Base-by-base conservation (phyloP, 768 basidiomycete genomes). In the Serendipita sp. region DNA sequence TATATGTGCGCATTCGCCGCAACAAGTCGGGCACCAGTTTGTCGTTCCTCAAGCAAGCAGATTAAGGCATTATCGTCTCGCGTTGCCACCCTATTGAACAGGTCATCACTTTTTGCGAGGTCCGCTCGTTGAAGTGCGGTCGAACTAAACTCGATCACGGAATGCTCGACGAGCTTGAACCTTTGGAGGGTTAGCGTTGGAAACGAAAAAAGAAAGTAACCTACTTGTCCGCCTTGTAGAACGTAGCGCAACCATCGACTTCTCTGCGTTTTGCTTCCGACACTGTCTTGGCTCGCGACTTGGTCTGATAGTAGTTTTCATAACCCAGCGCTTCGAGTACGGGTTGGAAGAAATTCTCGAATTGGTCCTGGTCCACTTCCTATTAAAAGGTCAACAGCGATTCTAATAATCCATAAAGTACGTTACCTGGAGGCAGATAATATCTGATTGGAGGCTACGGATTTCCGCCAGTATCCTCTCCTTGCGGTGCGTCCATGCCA, bases 51-150 rank as follows among this genome's bases (percentile, higher is more conserved):
- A 71, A 98, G 79, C 35, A 92, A 80, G 69, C 85, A 84, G 65
- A 94, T 78, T 68, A 92, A 84, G 53, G 92, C 92, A 68, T 98
- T 89, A 71, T 97, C 84, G 74, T 98, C 95, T 73, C 92, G 90
- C 67, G 88, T 88, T 69, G 97, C 82, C 64, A 98, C 92, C 37
- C 96, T 92, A 72, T 97, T 97, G 82, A 97, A 98, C 93, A 98
- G 94, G 77, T 97, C 95, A 71, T 98, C 93, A 16, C 92, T 95
- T 76, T 93, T 92, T 79, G 92, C 92, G 77, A 93, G 92, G 73
- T 94, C 92, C 60, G 86, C 83, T 32, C 92, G 84, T 70, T 92
- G 89, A 83, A 97, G 88, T 18, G 94, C 95, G 67, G 93, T 81
- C 41, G 88, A 82, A 72, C 86, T 89, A 77, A 94, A 99, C 74